Conservation (phyloP, 1,284 basidiomycete species). For the Sanghuangporus weigelae region DNA sequence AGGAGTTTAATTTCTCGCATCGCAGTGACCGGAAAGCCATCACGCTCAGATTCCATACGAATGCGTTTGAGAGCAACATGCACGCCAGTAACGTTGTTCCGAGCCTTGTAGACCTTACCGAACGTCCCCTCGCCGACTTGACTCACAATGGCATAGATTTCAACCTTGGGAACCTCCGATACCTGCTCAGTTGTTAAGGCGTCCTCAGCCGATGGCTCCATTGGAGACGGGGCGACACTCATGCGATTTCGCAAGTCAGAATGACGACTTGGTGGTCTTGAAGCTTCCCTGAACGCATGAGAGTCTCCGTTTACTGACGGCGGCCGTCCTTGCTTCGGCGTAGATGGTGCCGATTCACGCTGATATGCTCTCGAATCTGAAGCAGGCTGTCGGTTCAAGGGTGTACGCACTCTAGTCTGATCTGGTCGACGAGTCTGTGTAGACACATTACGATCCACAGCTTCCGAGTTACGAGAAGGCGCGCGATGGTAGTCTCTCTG, state of each 20-base stretch:
- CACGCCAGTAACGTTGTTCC: constrained; percentile 68
- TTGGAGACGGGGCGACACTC: constrained; percentile 3
- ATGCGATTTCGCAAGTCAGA: background rate
- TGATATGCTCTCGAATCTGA: background rate
- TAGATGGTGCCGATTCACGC: background rate
- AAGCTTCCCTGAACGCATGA: background rate
- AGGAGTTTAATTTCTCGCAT: constrained; percentile 99
- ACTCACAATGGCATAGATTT: constrained; percentile 82
- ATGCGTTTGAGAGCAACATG: constrained; percentile 95
- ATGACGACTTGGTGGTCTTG: background rate
- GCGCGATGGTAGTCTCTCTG: background rate
- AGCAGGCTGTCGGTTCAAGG: background rate
- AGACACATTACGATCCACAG: background rate
- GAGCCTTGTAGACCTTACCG: constrained; percentile 98
- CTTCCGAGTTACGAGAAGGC: background rate
- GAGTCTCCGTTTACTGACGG: background rate
- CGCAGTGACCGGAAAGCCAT: constrained; percentile 98
- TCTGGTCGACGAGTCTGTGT: background rate
- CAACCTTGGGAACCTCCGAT: constrained; percentile 34
- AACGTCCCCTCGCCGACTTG: constrained; percentile 99
- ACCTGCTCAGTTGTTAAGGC: background rate
- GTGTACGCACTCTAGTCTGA: background rate
- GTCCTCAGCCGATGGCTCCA: background rate
- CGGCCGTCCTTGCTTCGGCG: background rate
- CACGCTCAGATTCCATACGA: constrained; percentile 95